Conservation (phyloP, 2,329 filamentous ascomycete species). For the Elsinoe australis region DNA sequence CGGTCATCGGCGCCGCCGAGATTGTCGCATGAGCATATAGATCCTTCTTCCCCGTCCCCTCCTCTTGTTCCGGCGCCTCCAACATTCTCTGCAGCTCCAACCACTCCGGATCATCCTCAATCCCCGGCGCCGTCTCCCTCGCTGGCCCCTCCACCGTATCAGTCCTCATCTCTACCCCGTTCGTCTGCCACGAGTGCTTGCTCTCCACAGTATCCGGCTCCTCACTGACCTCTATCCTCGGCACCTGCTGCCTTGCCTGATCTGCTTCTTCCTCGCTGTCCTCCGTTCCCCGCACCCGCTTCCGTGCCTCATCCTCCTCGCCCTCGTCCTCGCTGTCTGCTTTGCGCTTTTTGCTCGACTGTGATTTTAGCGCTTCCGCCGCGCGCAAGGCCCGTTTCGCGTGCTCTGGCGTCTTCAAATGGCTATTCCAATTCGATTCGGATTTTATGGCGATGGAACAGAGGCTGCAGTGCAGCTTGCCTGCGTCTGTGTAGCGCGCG, state of each 20-base stretch:
- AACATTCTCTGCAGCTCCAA: constrained; percentile 81
- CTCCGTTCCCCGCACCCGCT: constrained; percentile 15
- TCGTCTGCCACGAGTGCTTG: too few relatives aligned
- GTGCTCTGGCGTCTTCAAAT: constrained; percentile 47
- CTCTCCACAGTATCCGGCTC: not conserved
- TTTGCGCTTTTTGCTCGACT: constrained; percentile 48
- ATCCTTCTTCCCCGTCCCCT: not conserved
- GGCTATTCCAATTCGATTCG: constrained; percentile 60
- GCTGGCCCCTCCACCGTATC: too few relatives aligned
- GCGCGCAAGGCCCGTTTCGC: constrained; percentile 32
- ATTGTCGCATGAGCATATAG: constrained; percentile 32
- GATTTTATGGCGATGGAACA: constrained; percentile 59
- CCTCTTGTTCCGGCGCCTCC: constrained; percentile 34
- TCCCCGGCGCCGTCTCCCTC: too few relatives aligned
- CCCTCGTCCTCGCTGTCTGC: constrained; percentile 27
- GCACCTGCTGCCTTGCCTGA: constrained; percentile 34
- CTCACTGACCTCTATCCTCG: constrained; percentile 24
- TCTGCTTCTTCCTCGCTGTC: constrained; percentile 20
- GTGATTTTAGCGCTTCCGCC: constrained; percentile 25
- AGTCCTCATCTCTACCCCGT: too few relatives aligned
- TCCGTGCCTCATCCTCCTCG: constrained; percentile 22
- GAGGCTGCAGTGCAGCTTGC: constrained; percentile 59
- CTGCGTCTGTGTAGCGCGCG: constrained; percentile 59
- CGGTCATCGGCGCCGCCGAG: constrained; percentile 40
- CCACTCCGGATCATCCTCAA: constrained; percentile 71